Percentiles rank a stretch among this genome's conserved stretches.
Conservation (phyloP, 2,329 filamentous ascomycete species). For the Rutstroemia sp. region DNA sequence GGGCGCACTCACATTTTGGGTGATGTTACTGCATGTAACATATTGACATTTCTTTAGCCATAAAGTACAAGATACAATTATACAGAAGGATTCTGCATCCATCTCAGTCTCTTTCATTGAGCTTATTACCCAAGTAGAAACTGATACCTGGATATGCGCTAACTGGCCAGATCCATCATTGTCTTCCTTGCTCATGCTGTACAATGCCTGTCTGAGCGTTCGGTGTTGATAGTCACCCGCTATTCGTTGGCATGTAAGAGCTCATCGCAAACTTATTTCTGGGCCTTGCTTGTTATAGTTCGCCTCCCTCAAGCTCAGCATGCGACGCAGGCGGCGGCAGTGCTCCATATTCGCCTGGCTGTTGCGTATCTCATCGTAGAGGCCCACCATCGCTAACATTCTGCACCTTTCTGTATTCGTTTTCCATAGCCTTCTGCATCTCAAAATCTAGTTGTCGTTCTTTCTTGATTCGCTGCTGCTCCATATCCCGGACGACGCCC, state of each 20-base stretch:
- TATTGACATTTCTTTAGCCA: constrained; percentile 1
- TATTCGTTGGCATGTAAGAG: too few relatives aligned
- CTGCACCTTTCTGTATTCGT: constrained; percentile 86
- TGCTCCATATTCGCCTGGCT: neutral
- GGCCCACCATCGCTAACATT: constrained; percentile 51
- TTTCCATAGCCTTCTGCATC: constrained; percentile 76
- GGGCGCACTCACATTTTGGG: constrained; percentile 1
- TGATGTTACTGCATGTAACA: constrained; percentile 6
- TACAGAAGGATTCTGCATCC: neutral
- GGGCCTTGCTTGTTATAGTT: too few relatives aligned
- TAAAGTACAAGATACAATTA: constrained; percentile 4
- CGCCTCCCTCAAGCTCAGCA: neutral
- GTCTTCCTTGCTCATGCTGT: too few relatives aligned
- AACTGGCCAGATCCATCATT: too few relatives aligned
- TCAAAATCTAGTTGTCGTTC: constrained; percentile 94
- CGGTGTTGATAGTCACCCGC: too few relatives aligned
- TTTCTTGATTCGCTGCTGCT: constrained; percentile 82
- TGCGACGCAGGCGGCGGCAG: neutral
- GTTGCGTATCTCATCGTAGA: constrained; percentile 3
- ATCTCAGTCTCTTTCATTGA: too few relatives aligned
- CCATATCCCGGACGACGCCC: constrained; percentile 89
- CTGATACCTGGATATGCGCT: too few relatives aligned
- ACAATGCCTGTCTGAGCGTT: too few relatives aligned
- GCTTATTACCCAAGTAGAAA: too few relatives aligned
- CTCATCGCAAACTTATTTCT: too few relatives aligned